Percentiles rank a stretch among this genome's conserved stretches.
Evolutionary conservation across 139 green algal species (phyloP).

Genomic region (Chlorella ohadii): DNA sequence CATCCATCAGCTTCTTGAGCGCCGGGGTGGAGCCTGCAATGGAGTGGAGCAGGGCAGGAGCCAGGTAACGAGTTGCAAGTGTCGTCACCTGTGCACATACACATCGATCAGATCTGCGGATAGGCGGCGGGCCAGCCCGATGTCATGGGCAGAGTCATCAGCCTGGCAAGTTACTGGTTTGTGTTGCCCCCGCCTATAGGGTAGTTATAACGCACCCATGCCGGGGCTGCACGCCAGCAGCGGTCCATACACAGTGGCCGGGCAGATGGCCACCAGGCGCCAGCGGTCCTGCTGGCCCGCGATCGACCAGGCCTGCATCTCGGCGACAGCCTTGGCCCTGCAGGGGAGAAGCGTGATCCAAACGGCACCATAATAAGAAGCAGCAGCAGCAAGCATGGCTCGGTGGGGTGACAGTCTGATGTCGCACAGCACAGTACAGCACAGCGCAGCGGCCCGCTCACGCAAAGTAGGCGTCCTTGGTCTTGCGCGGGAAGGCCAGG

Average conservation of each 20-base stretch:
- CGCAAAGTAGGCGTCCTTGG: conserved; percentile 5
- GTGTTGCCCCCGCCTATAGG: too few species aligned
- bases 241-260: conserved; percentile 54
- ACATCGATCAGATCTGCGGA: too few species aligned
- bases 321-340: conserved; percentile 54
- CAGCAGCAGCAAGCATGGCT: neutral
- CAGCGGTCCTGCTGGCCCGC: conserved; percentile 41
- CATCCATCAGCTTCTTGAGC: conserved; percentile 49
- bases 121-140: too few species aligned
- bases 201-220: conserved; percentile 13
- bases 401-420: too few species aligned
- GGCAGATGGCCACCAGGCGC: conserved; percentile 60
- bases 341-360: neutral
- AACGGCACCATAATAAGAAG: too few species aligned
- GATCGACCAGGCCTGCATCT: conserved; percentile 59
- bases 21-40: conserved; percentile 41
- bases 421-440: too few species aligned
- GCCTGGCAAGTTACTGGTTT: conserved; percentile 21
- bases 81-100: too few species aligned
- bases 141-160: too few species aligned
- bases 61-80: too few species aligned
- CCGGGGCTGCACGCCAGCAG: conserved; percentile 21
- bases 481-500: neutral
- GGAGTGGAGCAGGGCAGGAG: too few species aligned
- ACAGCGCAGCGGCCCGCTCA: conserved; percentile 1